Evolutionary conservation across 176 grass and related monocot genomes (phyloP).

Genomic region (Juncus effusus): DNA sequence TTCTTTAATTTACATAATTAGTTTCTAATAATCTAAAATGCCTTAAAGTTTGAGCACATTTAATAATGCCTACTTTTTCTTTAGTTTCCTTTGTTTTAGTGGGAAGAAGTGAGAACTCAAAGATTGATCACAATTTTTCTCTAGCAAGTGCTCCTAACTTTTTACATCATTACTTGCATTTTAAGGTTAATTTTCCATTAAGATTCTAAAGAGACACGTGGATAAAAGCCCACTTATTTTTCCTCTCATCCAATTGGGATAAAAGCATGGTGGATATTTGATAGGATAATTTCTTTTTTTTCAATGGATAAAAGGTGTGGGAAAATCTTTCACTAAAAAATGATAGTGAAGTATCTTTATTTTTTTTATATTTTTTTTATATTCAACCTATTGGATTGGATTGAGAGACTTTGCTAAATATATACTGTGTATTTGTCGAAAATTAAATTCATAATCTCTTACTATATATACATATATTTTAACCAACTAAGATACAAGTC

Average conservation of each 20-base stretch:
- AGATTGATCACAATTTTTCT: slow-evolving; percentile 8
- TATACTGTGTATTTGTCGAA: too few relatives aligned
- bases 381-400: too few relatives aligned
- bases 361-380: too few relatives aligned
- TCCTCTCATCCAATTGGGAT: too few relatives aligned
- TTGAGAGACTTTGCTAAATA: too few relatives aligned
- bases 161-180: slow-evolving; percentile 24
- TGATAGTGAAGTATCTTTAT: background rate
- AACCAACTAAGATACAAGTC: too few relatives aligned
- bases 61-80: background rate
- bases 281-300: background rate
- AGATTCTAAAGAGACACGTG: background rate
- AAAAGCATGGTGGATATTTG: too few relatives aligned
- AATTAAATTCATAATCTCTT: too few relatives aligned
- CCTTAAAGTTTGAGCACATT: background rate
- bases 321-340: background rate
- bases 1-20: too few relatives aligned
- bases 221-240: background rate
- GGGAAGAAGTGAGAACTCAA: background rate
- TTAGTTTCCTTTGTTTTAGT: slow-evolving; percentile 10
- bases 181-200: background rate
- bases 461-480: too few relatives aligned
- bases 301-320: background rate
- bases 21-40: background rate
- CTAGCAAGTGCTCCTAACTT: slow-evolving; percentile 3